phyloP scores from a whole-genome alignment of 2,329 filamentous ascomycete genomes.

The Diaporthe australafricana region DNA sequence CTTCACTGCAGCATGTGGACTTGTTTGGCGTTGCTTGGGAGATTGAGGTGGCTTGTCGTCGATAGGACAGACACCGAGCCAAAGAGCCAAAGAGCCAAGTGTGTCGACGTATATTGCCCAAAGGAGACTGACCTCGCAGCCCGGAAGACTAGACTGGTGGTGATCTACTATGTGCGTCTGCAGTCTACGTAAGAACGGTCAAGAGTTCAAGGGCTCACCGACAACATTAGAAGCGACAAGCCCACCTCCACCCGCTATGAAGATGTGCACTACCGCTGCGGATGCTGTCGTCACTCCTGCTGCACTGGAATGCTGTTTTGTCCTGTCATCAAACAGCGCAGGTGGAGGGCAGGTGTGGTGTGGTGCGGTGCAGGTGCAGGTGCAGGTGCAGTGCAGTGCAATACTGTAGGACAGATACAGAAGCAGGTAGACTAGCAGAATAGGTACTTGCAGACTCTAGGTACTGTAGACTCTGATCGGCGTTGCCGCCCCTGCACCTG shows the following conservation, averaged over 20 bases:
- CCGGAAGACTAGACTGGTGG: no score
- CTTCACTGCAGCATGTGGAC: slow-evolving; percentile 2
- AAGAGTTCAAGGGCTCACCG: background rate
- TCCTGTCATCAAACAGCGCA: background rate
- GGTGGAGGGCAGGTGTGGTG: background rate
- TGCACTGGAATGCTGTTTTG: background rate
- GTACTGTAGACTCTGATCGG: slow-evolving; percentile 13
- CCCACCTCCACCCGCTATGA: background rate
- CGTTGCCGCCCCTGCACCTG: slow-evolving; percentile 5
- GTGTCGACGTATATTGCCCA: slow-evolving; percentile 1
- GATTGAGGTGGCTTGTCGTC: background rate
- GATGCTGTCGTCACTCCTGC: background rate
- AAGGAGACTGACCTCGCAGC: slow-evolving; percentile 1
- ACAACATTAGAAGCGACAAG: background rate
- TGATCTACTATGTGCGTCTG: background rate
- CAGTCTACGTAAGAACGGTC: background rate
- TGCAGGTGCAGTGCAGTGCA: no score
- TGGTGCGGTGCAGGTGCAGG: no score
- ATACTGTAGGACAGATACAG: background rate
- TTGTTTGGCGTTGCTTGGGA: background rate
- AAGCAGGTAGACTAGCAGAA: no score
- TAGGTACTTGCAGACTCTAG: no score
- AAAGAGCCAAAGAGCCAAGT: background rate
- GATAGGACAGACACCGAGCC: slow-evolving; percentile 9
- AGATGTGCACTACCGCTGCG: background rate